Evolutionary conservation across 805 yeast genomes (phyloP).

Genomic region (Schizosaccharomyces cryophilus): DNA sequence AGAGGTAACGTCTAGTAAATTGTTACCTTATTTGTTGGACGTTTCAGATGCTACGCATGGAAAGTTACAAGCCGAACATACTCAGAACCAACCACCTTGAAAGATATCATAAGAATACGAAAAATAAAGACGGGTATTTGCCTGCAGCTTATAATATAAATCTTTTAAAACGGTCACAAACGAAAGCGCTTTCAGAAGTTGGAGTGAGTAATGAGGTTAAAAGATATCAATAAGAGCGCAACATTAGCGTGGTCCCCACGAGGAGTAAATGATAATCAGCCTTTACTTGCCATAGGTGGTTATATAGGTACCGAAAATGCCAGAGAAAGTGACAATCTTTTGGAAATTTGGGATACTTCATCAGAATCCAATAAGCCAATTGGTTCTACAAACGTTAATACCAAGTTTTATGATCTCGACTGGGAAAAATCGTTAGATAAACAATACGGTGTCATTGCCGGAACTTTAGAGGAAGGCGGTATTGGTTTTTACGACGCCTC

Average conservation of each 20-base stretch:
- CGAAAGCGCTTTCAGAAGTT: neutral
- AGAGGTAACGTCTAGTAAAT: too few relatives aligned
- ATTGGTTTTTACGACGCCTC: slow-evolving; percentile 54
- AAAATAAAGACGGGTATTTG: neutral
- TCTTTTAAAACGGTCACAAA: neutral
- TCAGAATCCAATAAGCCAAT: neutral
- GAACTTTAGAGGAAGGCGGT: slow-evolving; percentile 66
- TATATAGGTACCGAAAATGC: slow-evolving; percentile 94
- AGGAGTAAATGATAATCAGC: slow-evolving; percentile 31
- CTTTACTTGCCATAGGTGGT: slow-evolving; percentile 59
- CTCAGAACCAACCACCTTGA: neutral
- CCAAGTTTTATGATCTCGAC: slow-evolving; percentile 46
- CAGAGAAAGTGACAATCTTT: slow-evolving; percentile 46
- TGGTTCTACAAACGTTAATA: slow-evolving; percentile 6
- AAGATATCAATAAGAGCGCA: slow-evolving; percentile 64
- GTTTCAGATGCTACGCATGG: too few relatives aligned
- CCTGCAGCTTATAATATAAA: neutral
- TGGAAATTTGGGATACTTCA: slow-evolving; percentile 51
- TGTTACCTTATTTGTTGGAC: too few relatives aligned
- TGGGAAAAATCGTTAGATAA: slow-evolving; percentile 42
- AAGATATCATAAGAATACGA: neutral
- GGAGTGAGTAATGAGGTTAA: slow-evolving; percentile 16
- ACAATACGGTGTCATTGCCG: slow-evolving; percentile 42
- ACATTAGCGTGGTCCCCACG: slow-evolving; percentile 83
- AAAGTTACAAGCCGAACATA: neutral